Conservation (phyloP, 164 flowering plant species). For the Cinnamomum chago region DNA sequence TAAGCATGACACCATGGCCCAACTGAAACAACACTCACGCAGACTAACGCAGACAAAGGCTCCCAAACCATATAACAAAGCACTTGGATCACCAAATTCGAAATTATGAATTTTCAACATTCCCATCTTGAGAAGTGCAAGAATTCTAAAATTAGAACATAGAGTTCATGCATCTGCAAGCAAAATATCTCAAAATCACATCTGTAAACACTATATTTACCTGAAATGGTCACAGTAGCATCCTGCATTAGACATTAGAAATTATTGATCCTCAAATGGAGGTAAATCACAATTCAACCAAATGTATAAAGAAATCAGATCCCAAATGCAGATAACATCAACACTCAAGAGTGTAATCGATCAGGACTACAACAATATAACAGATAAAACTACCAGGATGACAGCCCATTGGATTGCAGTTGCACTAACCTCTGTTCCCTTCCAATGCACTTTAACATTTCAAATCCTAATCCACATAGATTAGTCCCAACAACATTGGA, state of each 20-base stretch:
- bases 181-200: neutral
- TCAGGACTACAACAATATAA: too few relatives aligned
- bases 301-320: neutral
- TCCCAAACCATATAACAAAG: too few relatives aligned
- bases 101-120: neutral
- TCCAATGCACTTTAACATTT: neutral
- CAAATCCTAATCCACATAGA: neutral
- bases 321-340: neutral
- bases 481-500: neutral
- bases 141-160: neutral
- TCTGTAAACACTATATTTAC: too few relatives aligned
- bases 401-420: too few relatives aligned
- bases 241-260: neutral
- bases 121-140: neutral
- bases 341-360: neutral
- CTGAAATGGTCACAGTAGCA: neutral
- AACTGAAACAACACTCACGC: too few relatives aligned
- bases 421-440: too few relatives aligned
- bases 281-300: neutral
- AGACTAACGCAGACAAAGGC: too few relatives aligned
- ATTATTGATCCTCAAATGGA: neutral
- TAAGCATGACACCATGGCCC: too few relatives aligned
- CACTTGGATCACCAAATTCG: neutral
- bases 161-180: neutral
- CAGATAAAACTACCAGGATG: too few relatives aligned